These are phyloP conservation scores for Phytophthora nicotianae DNA, from an alignment of 352 stramenopile genomes.

Conservation along the genomic window DNA sequence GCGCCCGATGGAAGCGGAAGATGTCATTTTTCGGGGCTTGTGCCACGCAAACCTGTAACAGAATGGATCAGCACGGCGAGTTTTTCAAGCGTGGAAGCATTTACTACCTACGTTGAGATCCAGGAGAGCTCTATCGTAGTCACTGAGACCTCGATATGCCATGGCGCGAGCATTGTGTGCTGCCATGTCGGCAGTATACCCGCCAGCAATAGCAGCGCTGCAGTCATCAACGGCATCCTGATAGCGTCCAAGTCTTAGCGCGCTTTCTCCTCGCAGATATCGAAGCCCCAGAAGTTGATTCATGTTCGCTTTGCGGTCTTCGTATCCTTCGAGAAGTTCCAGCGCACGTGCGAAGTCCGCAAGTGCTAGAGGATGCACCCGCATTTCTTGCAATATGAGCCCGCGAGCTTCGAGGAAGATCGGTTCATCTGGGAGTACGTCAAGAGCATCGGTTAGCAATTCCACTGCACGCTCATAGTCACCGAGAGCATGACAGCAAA, in stretches of 20 bases:
- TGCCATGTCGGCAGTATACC: constrained; percentile 44
- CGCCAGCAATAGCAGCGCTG: constrained; percentile 31
- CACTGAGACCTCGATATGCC: constrained; percentile 54
- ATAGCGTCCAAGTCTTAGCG: constrained; percentile 50
- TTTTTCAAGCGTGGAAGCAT: neutral
- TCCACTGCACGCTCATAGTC: constrained; percentile 51
- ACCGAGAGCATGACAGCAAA: constrained; percentile 57
- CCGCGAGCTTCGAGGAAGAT: constrained; percentile 64
- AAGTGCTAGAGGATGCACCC: constrained; percentile 52
- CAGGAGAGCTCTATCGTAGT: constrained; percentile 57
- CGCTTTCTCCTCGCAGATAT: constrained; percentile 57
- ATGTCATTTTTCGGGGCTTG: constrained; percentile 54
- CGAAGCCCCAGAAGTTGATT: constrained; percentile 26
- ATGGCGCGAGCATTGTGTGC: constrained; percentile 63
- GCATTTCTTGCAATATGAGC: constrained; percentile 66
- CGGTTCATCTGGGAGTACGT: constrained; percentile 56
- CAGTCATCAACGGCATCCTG: constrained; percentile 52
- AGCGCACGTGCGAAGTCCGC: constrained; percentile 55
- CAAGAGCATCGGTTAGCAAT: constrained; percentile 60
- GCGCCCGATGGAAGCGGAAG: constrained; percentile 67
- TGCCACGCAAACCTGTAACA: constrained; percentile 43
- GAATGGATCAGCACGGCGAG: neutral
- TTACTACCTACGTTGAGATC: constrained; percentile 58
- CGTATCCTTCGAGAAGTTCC: constrained; percentile 27
- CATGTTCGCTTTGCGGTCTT: constrained; percentile 22